Evolutionary conservation across 345 rosid genomes (phyloP).

Genomic region (Lepidium didymum): DNA sequence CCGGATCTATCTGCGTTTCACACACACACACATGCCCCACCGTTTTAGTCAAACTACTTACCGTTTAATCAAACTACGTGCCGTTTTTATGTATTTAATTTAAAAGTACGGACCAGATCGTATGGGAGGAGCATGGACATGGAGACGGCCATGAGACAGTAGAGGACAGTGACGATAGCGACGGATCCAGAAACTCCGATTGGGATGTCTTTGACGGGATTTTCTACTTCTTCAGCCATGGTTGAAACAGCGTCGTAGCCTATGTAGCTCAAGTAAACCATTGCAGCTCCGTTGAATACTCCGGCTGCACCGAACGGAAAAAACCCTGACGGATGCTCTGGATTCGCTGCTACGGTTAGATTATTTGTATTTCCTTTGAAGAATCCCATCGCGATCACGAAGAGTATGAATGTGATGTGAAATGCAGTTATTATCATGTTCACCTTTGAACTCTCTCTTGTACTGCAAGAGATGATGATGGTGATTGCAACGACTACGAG

Average conservation of each 20-base stretch:
- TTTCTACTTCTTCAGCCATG: constrained; percentile 80
- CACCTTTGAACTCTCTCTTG: constrained; percentile 68
- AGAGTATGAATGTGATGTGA: constrained; percentile 68
- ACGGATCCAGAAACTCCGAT: constrained; percentile 88
- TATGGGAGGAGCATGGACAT: constrained; percentile 94
- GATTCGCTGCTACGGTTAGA: constrained; percentile 42
- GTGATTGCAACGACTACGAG: constrained; percentile 51
- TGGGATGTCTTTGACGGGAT: constrained; percentile 85
- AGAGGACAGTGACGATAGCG: constrained; percentile 61
- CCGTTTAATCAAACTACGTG: constrained; percentile 9
- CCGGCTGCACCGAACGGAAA: constrained; percentile 68
- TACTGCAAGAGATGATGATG: constrained; percentile 58
- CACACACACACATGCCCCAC: constrained; percentile 1
- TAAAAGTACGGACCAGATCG: constrained; percentile 32
- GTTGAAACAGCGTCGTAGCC: constrained; percentile 98
- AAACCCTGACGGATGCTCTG: constrained; percentile 57
- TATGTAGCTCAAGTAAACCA: constrained; percentile 81
- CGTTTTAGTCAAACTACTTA: background rate
- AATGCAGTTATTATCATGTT: constrained; percentile 70
- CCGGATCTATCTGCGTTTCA: constrained; percentile 59
- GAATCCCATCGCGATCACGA: constrained; percentile 73
- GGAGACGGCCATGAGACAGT: constrained; percentile 89
- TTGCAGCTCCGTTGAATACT: constrained; percentile 71
- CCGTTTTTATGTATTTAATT: background rate
- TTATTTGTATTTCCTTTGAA: constrained; percentile 59